Percentiles rank a stretch among this genome's conserved stretches.
Evolutionary conservation across 495 filamentous ascomycete genomes (phyloP).

Genomic region (Penicillium bovifimosum): DNA sequence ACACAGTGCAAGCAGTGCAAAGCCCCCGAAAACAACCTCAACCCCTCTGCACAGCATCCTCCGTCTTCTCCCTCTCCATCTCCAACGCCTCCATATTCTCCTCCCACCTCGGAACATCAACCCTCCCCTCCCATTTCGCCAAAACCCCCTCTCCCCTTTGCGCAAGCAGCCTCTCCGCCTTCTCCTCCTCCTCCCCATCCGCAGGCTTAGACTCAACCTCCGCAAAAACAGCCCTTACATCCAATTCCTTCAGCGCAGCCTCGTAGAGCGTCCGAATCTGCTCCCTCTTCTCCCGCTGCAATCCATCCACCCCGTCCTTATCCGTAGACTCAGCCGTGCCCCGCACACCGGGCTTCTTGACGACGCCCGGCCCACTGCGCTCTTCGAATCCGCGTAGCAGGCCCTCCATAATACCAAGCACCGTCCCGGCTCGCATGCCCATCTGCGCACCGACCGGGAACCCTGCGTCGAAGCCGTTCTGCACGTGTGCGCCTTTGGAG

Average conservation of each 20-base stretch:
- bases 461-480: constrained; percentile 84
- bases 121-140: constrained; percentile 45
- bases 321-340: background rate
- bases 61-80: constrained; percentile 18
- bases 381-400: constrained; percentile 40
- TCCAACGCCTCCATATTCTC: constrained; percentile 43
- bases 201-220: constrained; percentile 20
- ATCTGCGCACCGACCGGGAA: constrained; percentile 73
- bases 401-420: constrained; percentile 69
- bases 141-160: constrained; percentile 37
- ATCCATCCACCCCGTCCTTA: constrained; percentile 15
- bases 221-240: constrained; percentile 57
- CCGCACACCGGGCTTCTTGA: constrained; percentile 27
- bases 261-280: constrained; percentile 39
- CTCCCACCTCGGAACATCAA: constrained; percentile 39
- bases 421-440: constrained; percentile 62
- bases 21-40: constrained; percentile 4
- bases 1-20: background rate
- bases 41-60: constrained; percentile 5
- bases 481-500: constrained; percentile 65
- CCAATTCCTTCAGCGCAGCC: constrained; percentile 55
- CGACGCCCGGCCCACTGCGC: constrained; percentile 18
- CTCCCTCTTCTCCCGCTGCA: constrained; percentile 24
- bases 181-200: constrained; percentile 23
- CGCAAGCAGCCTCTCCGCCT: constrained; percentile 22